Conservation (phyloP, 306 rosid genomes). For the Calophaca sinica region DNA sequence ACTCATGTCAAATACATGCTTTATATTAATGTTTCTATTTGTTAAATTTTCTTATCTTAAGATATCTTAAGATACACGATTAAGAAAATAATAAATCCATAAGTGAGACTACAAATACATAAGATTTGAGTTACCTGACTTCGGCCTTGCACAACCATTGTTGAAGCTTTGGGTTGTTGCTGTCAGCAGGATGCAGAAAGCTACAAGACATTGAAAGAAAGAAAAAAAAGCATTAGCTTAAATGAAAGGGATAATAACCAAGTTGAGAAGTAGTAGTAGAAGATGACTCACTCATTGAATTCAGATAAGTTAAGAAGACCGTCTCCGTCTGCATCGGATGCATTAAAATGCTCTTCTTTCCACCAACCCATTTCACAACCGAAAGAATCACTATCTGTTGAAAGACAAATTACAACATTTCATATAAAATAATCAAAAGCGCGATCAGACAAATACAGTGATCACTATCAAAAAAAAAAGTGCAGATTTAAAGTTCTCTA, state of each 20-base stretch:
- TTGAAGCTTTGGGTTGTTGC: slow-evolving; percentile 74
- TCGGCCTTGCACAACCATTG: slow-evolving; percentile 90
- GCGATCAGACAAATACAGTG: too few species aligned
- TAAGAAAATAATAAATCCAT: too few species aligned
- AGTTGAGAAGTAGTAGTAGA: not conserved
- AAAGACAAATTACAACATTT: too few species aligned
- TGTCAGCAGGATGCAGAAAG: slow-evolving; percentile 93
- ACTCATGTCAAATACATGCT: too few species aligned
- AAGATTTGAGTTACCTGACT: slow-evolving; percentile 63
- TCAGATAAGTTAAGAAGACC: slow-evolving; percentile 79
- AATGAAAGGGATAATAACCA: not conserved
- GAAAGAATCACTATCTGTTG: slow-evolving; percentile 52
- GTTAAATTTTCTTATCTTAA: too few species aligned
- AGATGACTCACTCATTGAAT: slow-evolving; percentile 82
- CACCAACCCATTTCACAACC: slow-evolving; percentile 94
- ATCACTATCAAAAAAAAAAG: too few species aligned
- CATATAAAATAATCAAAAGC: too few species aligned
- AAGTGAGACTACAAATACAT: too few species aligned
- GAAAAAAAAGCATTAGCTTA: not conserved
- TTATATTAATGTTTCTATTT: too few species aligned
- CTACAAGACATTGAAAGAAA: slow-evolving; percentile 41
- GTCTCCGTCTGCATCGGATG: slow-evolving; percentile 80
- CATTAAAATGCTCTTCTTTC: slow-evolving; percentile 87
- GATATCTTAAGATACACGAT: too few species aligned
- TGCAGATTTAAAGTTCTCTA: too few species aligned